A percentile compares a stretch with the other conserved stretches of the same genome.
phyloP scores from a whole-genome alignment of 1,284 basidiomycete genomes.

The Pseudozyma tsukubaensis region DNA sequence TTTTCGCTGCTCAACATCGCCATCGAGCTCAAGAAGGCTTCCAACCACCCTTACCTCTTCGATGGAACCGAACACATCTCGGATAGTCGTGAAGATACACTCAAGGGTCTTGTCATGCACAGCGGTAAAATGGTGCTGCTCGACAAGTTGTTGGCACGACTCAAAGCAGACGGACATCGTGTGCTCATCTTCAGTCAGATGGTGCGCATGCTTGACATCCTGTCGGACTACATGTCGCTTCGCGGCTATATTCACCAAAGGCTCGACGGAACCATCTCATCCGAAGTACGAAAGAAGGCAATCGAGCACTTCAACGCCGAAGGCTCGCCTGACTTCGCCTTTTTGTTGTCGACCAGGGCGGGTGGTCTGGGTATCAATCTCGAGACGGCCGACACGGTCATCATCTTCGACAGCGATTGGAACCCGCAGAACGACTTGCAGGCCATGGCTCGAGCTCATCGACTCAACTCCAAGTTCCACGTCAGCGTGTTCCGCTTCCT shows the following conservation, averaged over 20 bases:
- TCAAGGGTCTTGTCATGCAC: slow-evolving; percentile 71
- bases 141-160: slow-evolving; percentile 70
- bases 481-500: slow-evolving; percentile 98
- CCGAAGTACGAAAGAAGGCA: slow-evolving; percentile 84
- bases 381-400: slow-evolving; percentile 90
- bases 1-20: slow-evolving; percentile 78
- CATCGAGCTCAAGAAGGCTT: slow-evolving; percentile 69
- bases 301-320: slow-evolving; percentile 83
- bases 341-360: slow-evolving; percentile 80
- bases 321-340: slow-evolving; percentile 76
- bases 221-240: slow-evolving; percentile 93
- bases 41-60: slow-evolving; percentile 95
- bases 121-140: slow-evolving; percentile 72
- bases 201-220: slow-evolving; percentile 98
- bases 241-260: slow-evolving; percentile 86
- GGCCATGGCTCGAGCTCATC: slow-evolving; percentile 99
- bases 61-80: slow-evolving; percentile 89
- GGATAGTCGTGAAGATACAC: slow-evolving; percentile 80
- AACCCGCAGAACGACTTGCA: slow-evolving; percentile 95
- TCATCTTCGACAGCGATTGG: slow-evolving; percentile 99
- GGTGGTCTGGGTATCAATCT: slow-evolving; percentile 98
- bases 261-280: slow-evolving; percentile 80
- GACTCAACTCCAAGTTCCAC: slow-evolving; percentile 93
- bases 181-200: slow-evolving; percentile 83
- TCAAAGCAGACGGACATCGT: slow-evolving; percentile 71